A percentile compares a stretch with the other conserved stretches of the same genome.
Conservation (phyloP, 2,329 filamentous ascomycete species). For the Lachnellula willkommii region DNA sequence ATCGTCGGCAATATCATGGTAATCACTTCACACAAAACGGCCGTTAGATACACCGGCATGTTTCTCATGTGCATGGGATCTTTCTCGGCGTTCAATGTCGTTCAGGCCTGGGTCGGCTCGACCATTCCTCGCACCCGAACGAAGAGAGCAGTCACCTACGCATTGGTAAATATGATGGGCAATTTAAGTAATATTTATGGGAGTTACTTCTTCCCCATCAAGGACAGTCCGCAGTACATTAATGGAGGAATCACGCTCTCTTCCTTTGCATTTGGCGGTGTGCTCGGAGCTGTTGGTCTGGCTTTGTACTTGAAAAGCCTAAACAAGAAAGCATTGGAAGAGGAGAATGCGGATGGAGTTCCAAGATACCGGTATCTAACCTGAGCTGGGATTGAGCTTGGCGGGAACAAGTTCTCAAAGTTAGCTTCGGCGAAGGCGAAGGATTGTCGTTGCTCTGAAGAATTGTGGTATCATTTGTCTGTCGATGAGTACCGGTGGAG, state of each 20-base stretch:
- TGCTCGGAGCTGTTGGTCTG: background rate
- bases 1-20: constrained; percentile 51
- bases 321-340: constrained; percentile 3
- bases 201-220: constrained; percentile 34
- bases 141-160: constrained; percentile 33
- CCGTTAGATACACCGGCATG: constrained; percentile 56
- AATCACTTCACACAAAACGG: constrained; percentile 44
- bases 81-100: constrained; percentile 14
- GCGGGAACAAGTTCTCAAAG: no score
- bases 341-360: constrained; percentile 1
- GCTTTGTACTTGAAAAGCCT: background rate
- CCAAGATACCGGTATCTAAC: background rate
- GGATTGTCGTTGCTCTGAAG: no score
- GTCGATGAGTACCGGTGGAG: no score
- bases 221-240: constrained; percentile 30
- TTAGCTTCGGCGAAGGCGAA: no score
- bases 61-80: constrained; percentile 44
- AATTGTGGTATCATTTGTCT: no score
- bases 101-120: constrained; percentile 16
- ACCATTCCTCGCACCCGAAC: constrained; percentile 35
- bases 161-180: constrained; percentile 34
- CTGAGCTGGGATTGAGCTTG: background rate
- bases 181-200: constrained; percentile 36
- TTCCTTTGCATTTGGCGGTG: background rate
- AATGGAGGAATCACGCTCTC: constrained; percentile 12